These are phyloP conservation scores for Gryganskiella cystojenkinii DNA, from an alignment of 192 early-diverging fungal genomes.

Conservation along the genomic window DNA sequence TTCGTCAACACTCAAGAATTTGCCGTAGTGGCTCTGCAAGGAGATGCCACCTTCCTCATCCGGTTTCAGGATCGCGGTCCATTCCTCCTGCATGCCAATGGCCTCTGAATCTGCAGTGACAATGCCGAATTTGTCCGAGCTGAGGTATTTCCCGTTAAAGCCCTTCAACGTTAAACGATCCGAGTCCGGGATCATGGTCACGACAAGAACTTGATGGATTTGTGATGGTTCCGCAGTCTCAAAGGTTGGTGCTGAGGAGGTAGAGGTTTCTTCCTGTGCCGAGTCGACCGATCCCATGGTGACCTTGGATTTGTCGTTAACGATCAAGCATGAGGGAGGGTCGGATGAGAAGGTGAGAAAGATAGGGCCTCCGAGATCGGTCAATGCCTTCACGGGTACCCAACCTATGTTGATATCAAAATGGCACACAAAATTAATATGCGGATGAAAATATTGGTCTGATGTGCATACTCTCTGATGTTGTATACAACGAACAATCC, in stretches of 20 bases:
- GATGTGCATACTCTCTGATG: background rate
- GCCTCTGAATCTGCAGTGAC: slow-evolving; percentile 77
- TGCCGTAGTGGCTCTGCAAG: slow-evolving; percentile 72
- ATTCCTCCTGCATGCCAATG: slow-evolving; percentile 84
- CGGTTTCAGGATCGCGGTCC: slow-evolving; percentile 64
- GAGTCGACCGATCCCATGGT: slow-evolving; percentile 55
- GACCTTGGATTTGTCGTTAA: slow-evolving; percentile 59
- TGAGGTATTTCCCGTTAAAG: slow-evolving; percentile 72
- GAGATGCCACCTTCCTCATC: slow-evolving; percentile 73
- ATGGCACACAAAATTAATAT: background rate
- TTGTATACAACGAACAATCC: background rate
- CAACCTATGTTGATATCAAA: slow-evolving; percentile 62
- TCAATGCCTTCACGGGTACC: slow-evolving; percentile 66
- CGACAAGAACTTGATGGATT: slow-evolving; percentile 77
- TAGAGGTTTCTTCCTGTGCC: slow-evolving; percentile 9
- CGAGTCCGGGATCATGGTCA: slow-evolving; percentile 67
- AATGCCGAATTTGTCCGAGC: slow-evolving; percentile 85
- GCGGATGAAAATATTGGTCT: background rate
- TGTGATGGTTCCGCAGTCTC: slow-evolving; percentile 61
- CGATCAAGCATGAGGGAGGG: slow-evolving; percentile 63
- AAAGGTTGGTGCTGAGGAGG: slow-evolving; percentile 8
- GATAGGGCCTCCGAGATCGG: slow-evolving; percentile 76
- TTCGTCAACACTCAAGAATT: slow-evolving; percentile 73
- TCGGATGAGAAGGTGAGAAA: slow-evolving; percentile 75
- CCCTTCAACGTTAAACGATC: slow-evolving; percentile 69